Conservation (phyloP, 2,329 filamentous ascomycete genomes). For the Claviceps sp. region DNA sequence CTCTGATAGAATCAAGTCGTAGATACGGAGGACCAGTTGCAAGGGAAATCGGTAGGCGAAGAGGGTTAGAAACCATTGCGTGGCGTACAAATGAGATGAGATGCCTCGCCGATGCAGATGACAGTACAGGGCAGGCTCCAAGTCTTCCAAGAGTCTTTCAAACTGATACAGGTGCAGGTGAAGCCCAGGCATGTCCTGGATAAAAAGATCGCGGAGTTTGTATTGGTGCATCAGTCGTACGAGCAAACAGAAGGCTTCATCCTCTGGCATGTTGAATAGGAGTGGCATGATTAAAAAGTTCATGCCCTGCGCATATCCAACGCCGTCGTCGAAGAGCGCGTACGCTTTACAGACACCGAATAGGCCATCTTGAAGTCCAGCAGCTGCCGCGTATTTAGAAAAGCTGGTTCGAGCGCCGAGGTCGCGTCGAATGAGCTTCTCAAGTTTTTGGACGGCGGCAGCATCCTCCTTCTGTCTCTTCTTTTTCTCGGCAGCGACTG, state of each 20-base stretch:
- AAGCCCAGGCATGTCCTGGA: constrained; percentile 90
- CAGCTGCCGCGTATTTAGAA: constrained; percentile 85
- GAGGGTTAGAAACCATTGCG: constrained; percentile 97
- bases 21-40: constrained; percentile 89
- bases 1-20: constrained; percentile 88
- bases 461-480: constrained; percentile 70
- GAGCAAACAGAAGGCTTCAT: constrained; percentile 88
- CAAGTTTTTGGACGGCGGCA: constrained; percentile 62
- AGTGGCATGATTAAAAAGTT: constrained; percentile 97
- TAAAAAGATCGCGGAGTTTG: constrained; percentile 79
- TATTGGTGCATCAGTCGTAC: constrained; percentile 96
- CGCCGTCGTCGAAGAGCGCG: constrained; percentile 83
- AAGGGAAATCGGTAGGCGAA: constrained; percentile 96
- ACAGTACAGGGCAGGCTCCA: constrained; percentile 88
- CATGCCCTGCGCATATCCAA: constrained; percentile 97
- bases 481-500: constrained; percentile 53
- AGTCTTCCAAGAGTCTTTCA: constrained; percentile 81
- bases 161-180: constrained; percentile 93
- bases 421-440: constrained; percentile 84
- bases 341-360: constrained; percentile 97
- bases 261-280: constrained; percentile 95
- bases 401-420: constrained; percentile 88
- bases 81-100: constrained; percentile 85
- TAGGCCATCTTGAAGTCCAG: constrained; percentile 81
- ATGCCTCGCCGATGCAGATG: constrained; percentile 82